Evolutionary conservation across 2,329 filamentous ascomycete species (phyloP).

Genomic region (Microthyrium microscopicum): DNA sequence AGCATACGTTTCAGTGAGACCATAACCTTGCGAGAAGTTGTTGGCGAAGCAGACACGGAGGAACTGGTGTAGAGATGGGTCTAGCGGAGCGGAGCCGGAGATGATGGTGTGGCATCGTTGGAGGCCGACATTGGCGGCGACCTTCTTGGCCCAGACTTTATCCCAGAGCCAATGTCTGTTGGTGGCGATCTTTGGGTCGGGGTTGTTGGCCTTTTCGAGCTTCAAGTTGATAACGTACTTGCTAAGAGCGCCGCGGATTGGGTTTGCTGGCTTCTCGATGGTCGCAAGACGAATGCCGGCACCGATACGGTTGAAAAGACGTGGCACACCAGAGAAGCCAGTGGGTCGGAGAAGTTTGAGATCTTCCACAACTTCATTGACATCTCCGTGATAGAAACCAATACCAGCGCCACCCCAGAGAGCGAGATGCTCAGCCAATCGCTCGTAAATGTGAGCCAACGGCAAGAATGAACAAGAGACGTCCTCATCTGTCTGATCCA

Average conservation of each 20-base stretch:
- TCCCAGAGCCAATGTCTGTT: slow-evolving; percentile 68
- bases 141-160: slow-evolving; percentile 81
- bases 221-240: slow-evolving; percentile 67
- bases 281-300: slow-evolving; percentile 66
- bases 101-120: slow-evolving; percentile 58
- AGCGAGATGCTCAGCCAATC: slow-evolving; percentile 61
- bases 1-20: slow-evolving; percentile 86
- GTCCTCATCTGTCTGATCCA: slow-evolving; percentile 39
- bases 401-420: slow-evolving; percentile 58
- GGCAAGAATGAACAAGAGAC: slow-evolving; percentile 75
- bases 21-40: slow-evolving; percentile 74
- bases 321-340: slow-evolving; percentile 72
- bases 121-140: slow-evolving; percentile 66
- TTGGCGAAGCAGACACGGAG: slow-evolving; percentile 68
- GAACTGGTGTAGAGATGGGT: slow-evolving; percentile 77
- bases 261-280: slow-evolving; percentile 52
- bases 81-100: slow-evolving; percentile 78
- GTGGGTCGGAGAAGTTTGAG: slow-evolving; percentile 75
- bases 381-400: slow-evolving; percentile 89
- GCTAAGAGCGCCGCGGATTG: slow-evolving; percentile 61
- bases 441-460: slow-evolving; percentile 84
- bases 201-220: slow-evolving; percentile 57
- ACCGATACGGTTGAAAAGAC: slow-evolving; percentile 82
- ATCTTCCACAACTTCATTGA: slow-evolving; percentile 74
- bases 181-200: slow-evolving; percentile 51